These are phyloP conservation scores for Cordyceps tenuipes DNA, from an alignment of 2,329 filamentous ascomycete genomes.

Conservation along the genomic window DNA sequence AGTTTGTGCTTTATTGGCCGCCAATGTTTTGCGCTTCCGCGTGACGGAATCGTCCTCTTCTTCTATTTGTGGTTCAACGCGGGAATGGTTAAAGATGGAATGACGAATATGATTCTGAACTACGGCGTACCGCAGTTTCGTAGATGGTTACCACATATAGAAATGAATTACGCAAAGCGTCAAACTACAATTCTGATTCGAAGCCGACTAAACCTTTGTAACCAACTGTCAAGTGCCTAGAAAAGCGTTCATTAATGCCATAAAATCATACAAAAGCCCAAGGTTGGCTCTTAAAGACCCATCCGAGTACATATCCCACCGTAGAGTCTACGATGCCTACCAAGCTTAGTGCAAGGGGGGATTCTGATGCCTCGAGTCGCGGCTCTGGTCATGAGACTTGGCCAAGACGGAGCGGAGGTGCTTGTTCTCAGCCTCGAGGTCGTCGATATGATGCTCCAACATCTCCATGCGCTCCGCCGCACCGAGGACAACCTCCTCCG, in stretches of 20 bases:
- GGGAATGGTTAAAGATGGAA: not conserved
- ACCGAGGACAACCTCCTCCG: conserved; percentile 58
- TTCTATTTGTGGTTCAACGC: not conserved
- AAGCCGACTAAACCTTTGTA: not conserved
- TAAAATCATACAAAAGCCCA: not conserved
- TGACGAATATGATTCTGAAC: not conserved
- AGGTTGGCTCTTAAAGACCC: not conserved
- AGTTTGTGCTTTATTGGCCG: not conserved
- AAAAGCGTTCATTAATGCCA: not conserved
- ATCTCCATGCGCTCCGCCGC: conserved; percentile 55
- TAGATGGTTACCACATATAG: conserved; percentile 6
- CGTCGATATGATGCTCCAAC: conserved; percentile 42
- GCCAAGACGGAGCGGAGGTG: conserved; percentile 13
- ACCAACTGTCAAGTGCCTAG: not conserved
- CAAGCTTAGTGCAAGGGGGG: not conserved
- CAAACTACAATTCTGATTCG: not conserved
- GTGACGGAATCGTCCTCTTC: not conserved
- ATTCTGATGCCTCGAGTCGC: not conserved
- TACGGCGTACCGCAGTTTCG: conserved; percentile 5
- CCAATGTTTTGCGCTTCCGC: not conserved
- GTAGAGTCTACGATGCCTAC: not conserved
- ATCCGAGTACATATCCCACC: not conserved
- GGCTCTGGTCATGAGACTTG: not conserved
- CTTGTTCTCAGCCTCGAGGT: conserved; percentile 40
- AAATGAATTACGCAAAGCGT: not conserved